Evolutionary conservation across 768 basidiomycete genomes (phyloP), one percentile per base, ranked within the genome.

Genomic region (Nevesoporus exiguus): DNA sequence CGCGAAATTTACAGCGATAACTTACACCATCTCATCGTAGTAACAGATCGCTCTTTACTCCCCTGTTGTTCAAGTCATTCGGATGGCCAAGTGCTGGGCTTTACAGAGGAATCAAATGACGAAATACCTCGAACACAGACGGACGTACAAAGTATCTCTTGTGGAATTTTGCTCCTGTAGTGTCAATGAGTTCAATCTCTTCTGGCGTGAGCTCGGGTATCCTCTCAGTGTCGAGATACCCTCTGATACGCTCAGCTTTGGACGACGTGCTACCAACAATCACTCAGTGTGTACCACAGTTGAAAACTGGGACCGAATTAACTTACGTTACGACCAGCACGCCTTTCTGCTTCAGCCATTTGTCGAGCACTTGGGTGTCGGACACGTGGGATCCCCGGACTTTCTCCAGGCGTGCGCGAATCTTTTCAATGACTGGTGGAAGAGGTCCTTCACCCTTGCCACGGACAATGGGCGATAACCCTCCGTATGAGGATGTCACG

Each of bases 401-500:
- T 2, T 21, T 56, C 44, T 69, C 59, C 33, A 70, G 41, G 14
- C 71, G 70, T 33, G 36, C 45, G 15, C 73, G 70, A 44, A 77
- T 67, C 24, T 63, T 55, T 43, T 66, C 60, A 22, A 80, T 40
- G 30, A 77, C 70, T 5, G 71, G 65, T 47, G 74, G 74, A 33
- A 78, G 54, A 7, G 77, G 74, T 5, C 40, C 34, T 0, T 77
- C 76, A 17, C 69, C 76, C 22, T 66, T 58, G 19, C 49, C 57
- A 24, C 69, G 70, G 43, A 66, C 59, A 40, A 80, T 41, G 14
- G 79, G 74, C 0, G 73, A 66, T 19, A 78, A 60, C 7, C 74
- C 78, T 7, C 68, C 72, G 41, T 69, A 80, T 0, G 78, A 74
- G 15, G 68, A 69, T 2, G 71, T 72, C 22, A 72, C 61, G 51